Evolutionary conservation across 257 asterid species (phyloP).

Genomic region (Ligustrum vulgare): DNA sequence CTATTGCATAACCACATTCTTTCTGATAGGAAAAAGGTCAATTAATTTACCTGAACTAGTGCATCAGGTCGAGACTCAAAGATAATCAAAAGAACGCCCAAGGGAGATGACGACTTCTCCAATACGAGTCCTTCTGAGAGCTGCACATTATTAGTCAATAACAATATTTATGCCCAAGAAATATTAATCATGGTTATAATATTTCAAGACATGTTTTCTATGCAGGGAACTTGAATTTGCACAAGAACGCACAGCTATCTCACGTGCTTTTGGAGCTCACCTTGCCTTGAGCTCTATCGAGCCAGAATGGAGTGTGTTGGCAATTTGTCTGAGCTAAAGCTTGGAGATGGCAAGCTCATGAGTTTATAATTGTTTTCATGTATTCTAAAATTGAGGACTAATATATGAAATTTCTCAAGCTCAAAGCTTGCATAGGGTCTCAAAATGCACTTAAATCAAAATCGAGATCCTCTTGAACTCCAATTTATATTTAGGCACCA

Average conservation of each 20-base stretch:
- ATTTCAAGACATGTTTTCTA: neutral
- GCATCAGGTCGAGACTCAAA: slow-evolving; percentile 93
- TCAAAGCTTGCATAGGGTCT: neutral
- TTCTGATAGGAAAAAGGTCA: neutral
- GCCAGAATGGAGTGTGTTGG: neutral
- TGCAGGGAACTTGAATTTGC: neutral
- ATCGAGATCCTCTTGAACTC: neutral
- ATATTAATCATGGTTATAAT: neutral
- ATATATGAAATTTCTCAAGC: neutral
- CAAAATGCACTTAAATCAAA: neutral
- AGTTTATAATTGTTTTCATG: neutral
- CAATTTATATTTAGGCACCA: no score
- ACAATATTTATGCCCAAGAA: neutral
- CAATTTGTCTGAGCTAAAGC: neutral
- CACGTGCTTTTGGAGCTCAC: neutral
- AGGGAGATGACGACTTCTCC: slow-evolving; percentile 69
- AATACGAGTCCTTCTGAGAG: slow-evolving; percentile 69
- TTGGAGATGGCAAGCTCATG: neutral
- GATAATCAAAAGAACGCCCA: slow-evolving; percentile 75
- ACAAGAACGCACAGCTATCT: neutral
- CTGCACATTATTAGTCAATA: slow-evolving; percentile 39
- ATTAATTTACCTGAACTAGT: slow-evolving; percentile 65
- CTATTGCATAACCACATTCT: neutral
- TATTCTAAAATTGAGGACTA: neutral
- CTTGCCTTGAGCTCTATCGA: neutral